Percentiles rank a stretch among this genome's conserved stretches.
These are phyloP conservation scores for Alternaria burnsii DNA, from an alignment of 2,329 filamentous ascomycete species.

Conservation along the genomic window DNA sequence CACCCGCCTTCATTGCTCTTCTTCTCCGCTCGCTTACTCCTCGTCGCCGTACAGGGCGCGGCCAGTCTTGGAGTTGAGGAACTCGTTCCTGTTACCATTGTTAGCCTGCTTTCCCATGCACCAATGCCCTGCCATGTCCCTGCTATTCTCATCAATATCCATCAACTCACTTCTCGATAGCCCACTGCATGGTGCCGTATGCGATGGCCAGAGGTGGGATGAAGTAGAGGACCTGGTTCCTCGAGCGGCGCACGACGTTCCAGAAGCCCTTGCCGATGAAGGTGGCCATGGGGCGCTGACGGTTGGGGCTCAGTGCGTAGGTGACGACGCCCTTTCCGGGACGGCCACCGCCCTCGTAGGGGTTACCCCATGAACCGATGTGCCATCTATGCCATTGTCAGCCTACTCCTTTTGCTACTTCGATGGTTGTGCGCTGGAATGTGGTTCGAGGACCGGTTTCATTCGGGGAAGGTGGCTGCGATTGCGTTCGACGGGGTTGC, in stretches of 20 bases:
- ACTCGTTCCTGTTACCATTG: slow-evolving; percentile 70
- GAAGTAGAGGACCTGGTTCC: slow-evolving; percentile 87
- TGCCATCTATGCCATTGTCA: slow-evolving; percentile 42
- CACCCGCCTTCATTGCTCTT: slow-evolving; percentile 5
- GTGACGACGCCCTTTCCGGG: slow-evolving; percentile 69
- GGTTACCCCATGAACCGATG: slow-evolving; percentile 51
- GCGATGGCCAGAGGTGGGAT: slow-evolving; percentile 78
- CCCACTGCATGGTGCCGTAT: slow-evolving; percentile 91
- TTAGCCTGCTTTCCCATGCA: slow-evolving; percentile 9
- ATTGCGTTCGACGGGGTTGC: slow-evolving; percentile 6
- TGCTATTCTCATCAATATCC: not conserved
- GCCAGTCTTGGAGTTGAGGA: slow-evolving; percentile 81
- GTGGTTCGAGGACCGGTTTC: slow-evolving; percentile 17
- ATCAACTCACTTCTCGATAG: slow-evolving; percentile 79
- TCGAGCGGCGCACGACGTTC: slow-evolving; percentile 91
- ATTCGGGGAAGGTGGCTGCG: slow-evolving; percentile 1
- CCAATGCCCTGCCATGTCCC: not conserved
- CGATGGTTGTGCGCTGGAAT: slow-evolving; percentile 13
- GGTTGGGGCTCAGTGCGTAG: slow-evolving; percentile 86
- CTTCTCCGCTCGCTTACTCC: slow-evolving; percentile 21
- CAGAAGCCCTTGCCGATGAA: slow-evolving; percentile 84
- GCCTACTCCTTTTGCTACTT: slow-evolving; percentile 15
- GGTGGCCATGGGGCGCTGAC: slow-evolving; percentile 86
- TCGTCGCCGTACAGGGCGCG: slow-evolving; percentile 62
- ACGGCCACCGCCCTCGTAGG: slow-evolving; percentile 49